Evolutionary conservation across 257 asterid genomes (phyloP).

Genomic region (Anisodus tanguticus): DNA sequence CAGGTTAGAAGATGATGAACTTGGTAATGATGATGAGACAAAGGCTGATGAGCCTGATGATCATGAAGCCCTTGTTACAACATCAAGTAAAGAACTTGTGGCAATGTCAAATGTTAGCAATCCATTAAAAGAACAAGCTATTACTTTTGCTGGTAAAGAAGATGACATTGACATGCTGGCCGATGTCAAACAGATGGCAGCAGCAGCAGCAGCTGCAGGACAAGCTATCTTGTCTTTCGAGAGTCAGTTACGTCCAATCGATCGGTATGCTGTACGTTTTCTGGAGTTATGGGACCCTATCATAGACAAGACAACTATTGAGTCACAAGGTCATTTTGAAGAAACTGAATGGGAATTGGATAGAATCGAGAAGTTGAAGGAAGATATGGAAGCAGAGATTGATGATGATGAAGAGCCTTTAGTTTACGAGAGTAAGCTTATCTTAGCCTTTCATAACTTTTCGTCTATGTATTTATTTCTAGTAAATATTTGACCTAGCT

Average conservation of each 20-base stretch:
- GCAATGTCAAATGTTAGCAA: conserved; percentile 41
- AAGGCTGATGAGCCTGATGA: conserved; percentile 72
- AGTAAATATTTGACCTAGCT: conserved; percentile 20
- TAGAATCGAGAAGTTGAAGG: conserved; percentile 92
- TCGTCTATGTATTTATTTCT: conserved; percentile 16
- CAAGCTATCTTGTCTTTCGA: conserved; percentile 81
- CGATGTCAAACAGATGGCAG: conserved; percentile 97
- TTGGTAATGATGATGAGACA: conserved; percentile 79
- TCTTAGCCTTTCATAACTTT: conserved; percentile 23
- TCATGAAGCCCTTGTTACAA: conserved; percentile 44
- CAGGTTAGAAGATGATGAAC: conserved; percentile 90
- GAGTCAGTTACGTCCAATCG: conserved; percentile 92
- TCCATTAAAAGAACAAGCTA: conserved; percentile 58
- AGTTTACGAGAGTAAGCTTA: conserved; percentile 84
- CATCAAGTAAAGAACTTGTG: conserved; percentile 48
- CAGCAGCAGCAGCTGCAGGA: conserved; percentile 98
- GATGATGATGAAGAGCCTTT: conserved; percentile 99
- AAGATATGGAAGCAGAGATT: conserved; percentile 98
- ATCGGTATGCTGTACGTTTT: conserved; percentile 84
- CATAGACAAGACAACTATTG: conserved; percentile 70
- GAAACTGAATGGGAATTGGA: conserved; percentile 98
- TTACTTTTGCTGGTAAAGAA: conserved; percentile 60
- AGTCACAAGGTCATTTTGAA: conserved; percentile 62
- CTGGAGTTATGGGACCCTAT: conserved; percentile 97
- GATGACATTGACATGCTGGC: conserved; percentile 93